These are phyloP conservation scores for Leucosporidium creatinivorum DNA, from an alignment of 768 basidiomycete species.

Conservation along the genomic window DNA sequence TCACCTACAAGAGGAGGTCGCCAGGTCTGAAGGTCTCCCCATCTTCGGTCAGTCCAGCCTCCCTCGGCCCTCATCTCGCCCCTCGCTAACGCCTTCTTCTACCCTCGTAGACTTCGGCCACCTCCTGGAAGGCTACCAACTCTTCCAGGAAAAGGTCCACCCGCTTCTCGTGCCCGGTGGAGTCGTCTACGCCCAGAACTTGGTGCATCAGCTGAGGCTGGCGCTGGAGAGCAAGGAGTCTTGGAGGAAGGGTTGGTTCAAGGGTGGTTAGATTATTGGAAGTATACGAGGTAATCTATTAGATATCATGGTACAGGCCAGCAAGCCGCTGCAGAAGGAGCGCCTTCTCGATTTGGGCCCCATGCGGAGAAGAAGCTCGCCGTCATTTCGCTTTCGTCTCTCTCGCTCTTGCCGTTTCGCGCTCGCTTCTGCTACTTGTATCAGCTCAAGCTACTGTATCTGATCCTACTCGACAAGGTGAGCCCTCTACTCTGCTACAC, in stretches of 20 bases:
- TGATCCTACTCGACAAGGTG: too few species aligned
- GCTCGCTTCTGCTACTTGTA: not conserved
- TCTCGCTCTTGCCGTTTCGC: not conserved
- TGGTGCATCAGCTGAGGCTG: slow-evolving; percentile 26
- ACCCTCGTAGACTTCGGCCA: slow-evolving; percentile 17
- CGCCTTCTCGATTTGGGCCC: not conserved
- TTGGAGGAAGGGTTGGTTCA: slow-evolving; percentile 25
- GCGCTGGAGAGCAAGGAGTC: slow-evolving; percentile 17
- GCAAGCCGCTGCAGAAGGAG: too few species aligned
- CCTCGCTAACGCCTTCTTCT: not conserved
- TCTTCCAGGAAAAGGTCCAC: slow-evolving; percentile 32
- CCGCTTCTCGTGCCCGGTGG: slow-evolving; percentile 29
- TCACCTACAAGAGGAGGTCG: slow-evolving; percentile 31
- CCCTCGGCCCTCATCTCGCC: too few species aligned
- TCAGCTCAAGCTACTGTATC: not conserved
- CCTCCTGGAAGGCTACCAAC: slow-evolving; percentile 30
- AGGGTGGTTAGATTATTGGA: not conserved
- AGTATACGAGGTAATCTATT: not conserved
- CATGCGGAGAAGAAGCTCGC: not conserved
- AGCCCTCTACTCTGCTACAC: too few species aligned
- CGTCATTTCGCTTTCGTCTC: not conserved
- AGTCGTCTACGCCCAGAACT: slow-evolving; percentile 25
- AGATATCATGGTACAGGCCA: too few species aligned
- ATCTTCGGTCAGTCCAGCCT: slow-evolving; percentile 17
- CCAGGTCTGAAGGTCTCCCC: slow-evolving; percentile 19